These are phyloP conservation scores for Talaromyces nanjingensis DNA, from an alignment of 495 filamentous ascomycete genomes.

Conservation along the genomic window DNA sequence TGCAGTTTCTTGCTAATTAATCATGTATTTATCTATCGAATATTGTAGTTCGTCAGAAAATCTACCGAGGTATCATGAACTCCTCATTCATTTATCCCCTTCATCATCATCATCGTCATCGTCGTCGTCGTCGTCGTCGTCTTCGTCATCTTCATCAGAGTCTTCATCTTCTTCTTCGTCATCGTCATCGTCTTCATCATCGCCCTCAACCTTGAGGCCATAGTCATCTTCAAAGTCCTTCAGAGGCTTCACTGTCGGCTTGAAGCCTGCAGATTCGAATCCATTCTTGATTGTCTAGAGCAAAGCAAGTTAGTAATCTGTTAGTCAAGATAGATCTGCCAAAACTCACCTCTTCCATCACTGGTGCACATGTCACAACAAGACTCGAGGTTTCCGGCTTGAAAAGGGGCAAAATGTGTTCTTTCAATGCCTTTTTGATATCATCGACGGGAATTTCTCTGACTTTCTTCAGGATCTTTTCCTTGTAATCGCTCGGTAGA, in stretches of 20 bases:
- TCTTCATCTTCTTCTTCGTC: constrained; percentile 49
- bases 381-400: constrained; percentile 68
- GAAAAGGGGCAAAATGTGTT: constrained; percentile 74
- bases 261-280: constrained; percentile 70
- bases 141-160: constrained; percentile 19
- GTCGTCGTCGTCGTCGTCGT: constrained; percentile 6
- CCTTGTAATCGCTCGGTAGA: constrained; percentile 71
- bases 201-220: constrained; percentile 66
- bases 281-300: constrained; percentile 60
- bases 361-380: constrained; percentile 79
- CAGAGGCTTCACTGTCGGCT: constrained; percentile 64
- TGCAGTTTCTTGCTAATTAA: background rate
- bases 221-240: constrained; percentile 87
- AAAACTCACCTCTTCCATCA: constrained; percentile 69
- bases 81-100: constrained; percentile 10
- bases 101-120: constrained; percentile 18
- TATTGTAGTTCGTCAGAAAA: background rate
- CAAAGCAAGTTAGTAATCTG: constrained; percentile 9
- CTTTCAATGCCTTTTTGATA: constrained; percentile 65
- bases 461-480: constrained; percentile 67
- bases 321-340: background rate
- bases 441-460: constrained; percentile 69
- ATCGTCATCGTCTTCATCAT: constrained; percentile 58
- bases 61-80: background rate
- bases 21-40: background rate